Conservation (phyloP, 176 grass and related monocot genomes). For the Elymus sibiricus region DNA sequence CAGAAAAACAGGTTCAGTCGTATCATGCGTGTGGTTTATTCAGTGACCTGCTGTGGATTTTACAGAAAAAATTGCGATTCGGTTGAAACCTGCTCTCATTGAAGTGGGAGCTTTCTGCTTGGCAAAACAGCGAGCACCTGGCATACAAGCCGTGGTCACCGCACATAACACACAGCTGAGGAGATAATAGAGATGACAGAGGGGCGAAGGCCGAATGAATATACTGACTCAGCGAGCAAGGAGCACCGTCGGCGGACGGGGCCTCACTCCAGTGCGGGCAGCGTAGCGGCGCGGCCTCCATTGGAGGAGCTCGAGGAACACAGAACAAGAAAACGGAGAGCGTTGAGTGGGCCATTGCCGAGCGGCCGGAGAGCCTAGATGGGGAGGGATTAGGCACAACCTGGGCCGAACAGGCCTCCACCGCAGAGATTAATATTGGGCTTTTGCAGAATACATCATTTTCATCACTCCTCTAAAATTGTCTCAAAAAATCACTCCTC, state of each 20-base stretch:
- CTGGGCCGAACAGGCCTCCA: background rate
- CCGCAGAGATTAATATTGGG: background rate
- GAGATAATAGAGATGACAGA: background rate
- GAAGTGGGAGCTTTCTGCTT: background rate
- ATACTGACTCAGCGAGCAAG: background rate
- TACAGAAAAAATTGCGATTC: background rate
- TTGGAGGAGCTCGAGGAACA: background rate
- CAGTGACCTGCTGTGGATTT: background rate
- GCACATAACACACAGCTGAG: background rate
- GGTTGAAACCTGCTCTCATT: background rate
- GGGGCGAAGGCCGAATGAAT: background rate
- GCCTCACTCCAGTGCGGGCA: background rate
- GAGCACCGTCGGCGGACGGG: background rate
- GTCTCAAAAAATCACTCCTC: background rate
- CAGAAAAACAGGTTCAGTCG: no score
- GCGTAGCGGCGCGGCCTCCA: background rate
- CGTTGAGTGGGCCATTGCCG: background rate
- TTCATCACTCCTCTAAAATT: background rate
- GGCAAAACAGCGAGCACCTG: background rate
- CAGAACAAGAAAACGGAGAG: background rate
- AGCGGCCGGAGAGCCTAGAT: background rate
- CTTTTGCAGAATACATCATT: background rate
- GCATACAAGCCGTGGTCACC: background rate
- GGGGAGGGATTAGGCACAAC: background rate
- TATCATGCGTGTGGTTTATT: no score